These are phyloP conservation scores for Floccularia luteovirens DNA, from an alignment of 768 basidiomycete species.

Conservation along the genomic window DNA sequence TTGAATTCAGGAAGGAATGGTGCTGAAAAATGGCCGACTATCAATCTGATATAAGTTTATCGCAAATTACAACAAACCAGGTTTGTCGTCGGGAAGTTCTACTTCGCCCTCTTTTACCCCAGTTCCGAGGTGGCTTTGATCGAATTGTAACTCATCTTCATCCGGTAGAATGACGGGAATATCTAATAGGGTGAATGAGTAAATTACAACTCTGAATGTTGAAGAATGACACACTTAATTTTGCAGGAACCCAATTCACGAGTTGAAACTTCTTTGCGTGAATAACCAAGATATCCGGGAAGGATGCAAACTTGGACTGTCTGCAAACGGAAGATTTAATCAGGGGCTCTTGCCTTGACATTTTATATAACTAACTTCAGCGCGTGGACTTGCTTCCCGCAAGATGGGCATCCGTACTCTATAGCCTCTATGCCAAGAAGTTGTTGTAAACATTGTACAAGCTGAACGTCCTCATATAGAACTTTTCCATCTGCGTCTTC, in stretches of 20 bases:
- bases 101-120: conserved; percentile 68
- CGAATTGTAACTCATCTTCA: conserved; percentile 51
- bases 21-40: conserved; percentile 13
- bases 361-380: conserved; percentile 46
- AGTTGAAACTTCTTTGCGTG: conserved; percentile 94
- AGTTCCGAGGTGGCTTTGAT: conserved; percentile 49
- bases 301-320: conserved; percentile 70
- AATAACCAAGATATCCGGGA: conserved; percentile 83
- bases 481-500: conserved; percentile 55
- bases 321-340: conserved; percentile 26
- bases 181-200: conserved; percentile 36
- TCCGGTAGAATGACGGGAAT: conserved; percentile 74
- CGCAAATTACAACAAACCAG: conserved; percentile 16
- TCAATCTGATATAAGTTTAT: not conserved
- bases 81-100: conserved; percentile 53
- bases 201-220: not conserved
- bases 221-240: conserved; percentile 56
- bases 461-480: conserved; percentile 51
- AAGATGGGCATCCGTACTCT: conserved; percentile 78
- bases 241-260: conserved; percentile 94
- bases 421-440: conserved; percentile 55
- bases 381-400: conserved; percentile 61
- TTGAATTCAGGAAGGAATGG: conserved; percentile 59
- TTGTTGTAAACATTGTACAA: conserved; percentile 55
- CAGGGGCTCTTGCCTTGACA: not conserved